These are phyloP conservation scores for Aspergillus avenaceus DNA, from an alignment of 495 filamentous ascomycete genomes.

Conservation along the genomic window DNA sequence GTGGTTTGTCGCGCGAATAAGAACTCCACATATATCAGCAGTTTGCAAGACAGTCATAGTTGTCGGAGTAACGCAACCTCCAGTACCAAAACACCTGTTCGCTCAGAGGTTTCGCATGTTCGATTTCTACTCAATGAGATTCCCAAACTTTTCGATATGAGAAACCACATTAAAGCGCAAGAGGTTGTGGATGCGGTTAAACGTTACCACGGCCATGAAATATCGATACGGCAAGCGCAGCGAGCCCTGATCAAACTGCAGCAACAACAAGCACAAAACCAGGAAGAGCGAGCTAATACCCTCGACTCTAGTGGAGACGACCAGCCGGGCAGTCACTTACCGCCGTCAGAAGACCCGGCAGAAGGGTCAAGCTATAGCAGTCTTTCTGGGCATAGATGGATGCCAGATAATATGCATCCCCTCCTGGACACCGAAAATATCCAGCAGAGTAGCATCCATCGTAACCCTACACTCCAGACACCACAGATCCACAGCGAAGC, in stretches of 20 bases:
- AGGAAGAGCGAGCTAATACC: conserved; percentile 20
- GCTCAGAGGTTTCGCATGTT: conserved; percentile 47
- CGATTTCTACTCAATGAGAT: conserved; percentile 42
- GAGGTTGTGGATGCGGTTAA: conserved; percentile 43
- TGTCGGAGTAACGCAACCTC: conserved; percentile 34
- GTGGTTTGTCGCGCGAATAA: conserved; percentile 46
- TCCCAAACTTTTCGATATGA: conserved; percentile 46
- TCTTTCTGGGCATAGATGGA: conserved; percentile 34
- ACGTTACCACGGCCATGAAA: conserved; percentile 45
- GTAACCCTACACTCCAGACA: conserved; percentile 13
- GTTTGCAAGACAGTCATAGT: conserved; percentile 41
- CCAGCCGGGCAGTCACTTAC: conserved; percentile 11
- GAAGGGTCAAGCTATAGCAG: conserved; percentile 21
- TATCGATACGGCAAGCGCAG: conserved; percentile 44
- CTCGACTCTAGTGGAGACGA: conserved; percentile 20
- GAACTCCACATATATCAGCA: conserved; percentile 45
- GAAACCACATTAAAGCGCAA: conserved; percentile 33
- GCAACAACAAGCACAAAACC: conserved; percentile 22
- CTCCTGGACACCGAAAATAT: conserved; percentile 30
- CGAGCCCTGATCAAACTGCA: conserved; percentile 40
- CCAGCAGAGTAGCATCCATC: conserved; percentile 19
- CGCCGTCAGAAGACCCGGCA: conserved; percentile 12
- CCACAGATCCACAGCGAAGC: conserved; percentile 23
- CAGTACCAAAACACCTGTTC: conserved; percentile 33
- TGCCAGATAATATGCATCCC: conserved; percentile 26